Evolutionary conservation across 1,284 basidiomycete genomes (phyloP).

Genomic region (Phylloporus gajari): DNA sequence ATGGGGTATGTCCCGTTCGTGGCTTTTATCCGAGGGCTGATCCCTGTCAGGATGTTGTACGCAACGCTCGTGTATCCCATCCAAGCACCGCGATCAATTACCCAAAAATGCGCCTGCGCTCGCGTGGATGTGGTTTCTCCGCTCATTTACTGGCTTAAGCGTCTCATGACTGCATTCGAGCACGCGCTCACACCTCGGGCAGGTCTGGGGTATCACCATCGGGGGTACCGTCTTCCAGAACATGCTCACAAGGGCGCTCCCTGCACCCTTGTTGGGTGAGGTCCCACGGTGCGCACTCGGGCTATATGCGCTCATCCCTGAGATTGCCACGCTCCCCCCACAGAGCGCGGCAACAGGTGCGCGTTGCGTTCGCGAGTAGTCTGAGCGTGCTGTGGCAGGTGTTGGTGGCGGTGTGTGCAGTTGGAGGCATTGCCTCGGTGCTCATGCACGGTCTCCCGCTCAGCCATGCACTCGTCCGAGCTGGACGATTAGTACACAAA

Average conservation of each 20-base stretch:
- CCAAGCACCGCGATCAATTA: constrained; percentile 42
- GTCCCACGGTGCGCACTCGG: not conserved
- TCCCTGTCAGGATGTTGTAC: constrained; percentile 14
- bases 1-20: constrained; percentile 17
- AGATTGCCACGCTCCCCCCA: constrained; percentile 18
- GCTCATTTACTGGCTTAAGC: constrained; percentile 33
- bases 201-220: constrained; percentile 36
- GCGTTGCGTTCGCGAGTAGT: constrained; percentile 23
- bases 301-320: constrained; percentile 30
- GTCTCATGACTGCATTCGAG: too few species aligned
- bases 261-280: constrained; percentile 10
- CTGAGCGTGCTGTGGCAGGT: constrained; percentile 24
- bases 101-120: constrained; percentile 39
- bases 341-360: constrained; percentile 6
- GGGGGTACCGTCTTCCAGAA: constrained; percentile 33
- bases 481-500: constrained; percentile 13
- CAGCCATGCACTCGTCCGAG: constrained; percentile 8
- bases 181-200: too few species aligned
- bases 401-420: constrained; percentile 10
- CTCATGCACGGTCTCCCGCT: constrained; percentile 27
- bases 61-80: constrained; percentile 42
- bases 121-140: constrained; percentile 42
- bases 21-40: too few species aligned
- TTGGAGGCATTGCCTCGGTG: constrained; percentile 22
- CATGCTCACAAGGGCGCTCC: constrained; percentile 18